Evolutionary conservation across 192 early-diverging fungal genomes (phyloP).

Genomic region (Neocallimastix lanati): DNA sequence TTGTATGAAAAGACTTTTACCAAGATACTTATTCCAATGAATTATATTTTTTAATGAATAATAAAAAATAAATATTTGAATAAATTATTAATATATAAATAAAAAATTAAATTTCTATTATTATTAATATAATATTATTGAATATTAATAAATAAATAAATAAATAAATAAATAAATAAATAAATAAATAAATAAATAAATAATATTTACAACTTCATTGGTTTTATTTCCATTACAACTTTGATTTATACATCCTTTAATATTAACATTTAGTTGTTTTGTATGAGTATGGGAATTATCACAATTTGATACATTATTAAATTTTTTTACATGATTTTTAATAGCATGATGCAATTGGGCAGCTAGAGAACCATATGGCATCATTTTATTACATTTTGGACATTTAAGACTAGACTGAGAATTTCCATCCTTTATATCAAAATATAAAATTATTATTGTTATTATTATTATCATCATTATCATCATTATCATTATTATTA

Average conservation of each 20-base stretch:
- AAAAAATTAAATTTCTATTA: no score
- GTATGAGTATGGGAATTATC: slow-evolving; percentile 62
- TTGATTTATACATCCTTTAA: slow-evolving; percentile 38
- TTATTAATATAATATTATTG: no score
- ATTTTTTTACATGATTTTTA: slow-evolving; percentile 41
- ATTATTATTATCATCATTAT: no score
- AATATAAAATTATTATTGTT: no score
- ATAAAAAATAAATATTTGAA: no score
- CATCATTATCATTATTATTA: no score
- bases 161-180: no score
- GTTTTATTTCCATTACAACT: slow-evolving; percentile 50
- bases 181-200: no score
- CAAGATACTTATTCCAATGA: slow-evolving; percentile 50
- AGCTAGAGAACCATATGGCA: slow-evolving; percentile 23
- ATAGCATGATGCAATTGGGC: slow-evolving; percentile 49
- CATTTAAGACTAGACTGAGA: slow-evolving; percentile 19
- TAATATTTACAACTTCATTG: no score
- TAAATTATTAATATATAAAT: no score
- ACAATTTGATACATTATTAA: slow-evolving; percentile 59
- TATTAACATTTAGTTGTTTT: slow-evolving; percentile 46
- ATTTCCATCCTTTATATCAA: slow-evolving; percentile 2
- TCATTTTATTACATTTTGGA: slow-evolving; percentile 22
- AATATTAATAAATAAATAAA: no score
- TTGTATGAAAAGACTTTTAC: slow-evolving; percentile 61
- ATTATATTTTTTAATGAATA: no score